A percentile compares a stretch with the other conserved stretches of the same genome.
These are phyloP conservation scores for Backusella tarrabulga DNA, from an alignment of 192 early-diverging fungal genomes.

Conservation along the genomic window DNA sequence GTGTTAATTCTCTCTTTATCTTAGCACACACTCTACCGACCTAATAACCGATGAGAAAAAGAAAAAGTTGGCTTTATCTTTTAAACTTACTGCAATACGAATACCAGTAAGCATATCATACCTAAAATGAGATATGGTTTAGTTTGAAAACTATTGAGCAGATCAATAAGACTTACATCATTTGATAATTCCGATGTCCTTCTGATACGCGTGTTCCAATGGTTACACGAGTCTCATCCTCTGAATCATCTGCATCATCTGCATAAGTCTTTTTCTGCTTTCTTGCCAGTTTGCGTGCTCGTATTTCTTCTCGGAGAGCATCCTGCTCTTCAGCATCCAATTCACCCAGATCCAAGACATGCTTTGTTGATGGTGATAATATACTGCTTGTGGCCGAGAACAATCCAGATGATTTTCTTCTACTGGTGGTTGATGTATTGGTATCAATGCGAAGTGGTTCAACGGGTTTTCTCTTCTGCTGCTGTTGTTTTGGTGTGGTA, in stretches of 20 bases:
- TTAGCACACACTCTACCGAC: slow-evolving; percentile 89
- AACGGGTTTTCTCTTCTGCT: not conserved
- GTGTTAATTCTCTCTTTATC: slow-evolving; percentile 65
- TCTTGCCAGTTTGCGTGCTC: not conserved
- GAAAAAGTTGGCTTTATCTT: not conserved
- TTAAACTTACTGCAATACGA: slow-evolving; percentile 14
- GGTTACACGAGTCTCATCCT: slow-evolving; percentile 34
- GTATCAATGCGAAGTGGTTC: not conserved
- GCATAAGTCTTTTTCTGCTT: not conserved
- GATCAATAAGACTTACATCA: slow-evolving; percentile 7
- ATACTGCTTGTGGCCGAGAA: not conserved
- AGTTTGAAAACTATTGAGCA: not conserved
- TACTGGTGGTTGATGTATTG: not conserved
- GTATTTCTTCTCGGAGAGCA: slow-evolving; percentile 8
- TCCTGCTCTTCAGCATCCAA: slow-evolving; percentile 8
- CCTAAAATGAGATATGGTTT: not conserved
- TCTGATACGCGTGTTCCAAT: slow-evolving; percentile 50
- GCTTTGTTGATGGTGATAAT: not conserved
- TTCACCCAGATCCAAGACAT: slow-evolving; percentile 6
- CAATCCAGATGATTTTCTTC: not conserved
- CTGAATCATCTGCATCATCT: slow-evolving; percentile 10
- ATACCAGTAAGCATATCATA: slow-evolving; percentile 27
- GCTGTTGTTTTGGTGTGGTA: not conserved
- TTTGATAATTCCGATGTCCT: slow-evolving; percentile 17
- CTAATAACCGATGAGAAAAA: slow-evolving; percentile 6